Percentiles rank a stretch among this genome's conserved stretches.
These are phyloP conservation scores for Ceratonia siliqua DNA, from an alignment of 306 rosid species.

Conservation along the genomic window DNA sequence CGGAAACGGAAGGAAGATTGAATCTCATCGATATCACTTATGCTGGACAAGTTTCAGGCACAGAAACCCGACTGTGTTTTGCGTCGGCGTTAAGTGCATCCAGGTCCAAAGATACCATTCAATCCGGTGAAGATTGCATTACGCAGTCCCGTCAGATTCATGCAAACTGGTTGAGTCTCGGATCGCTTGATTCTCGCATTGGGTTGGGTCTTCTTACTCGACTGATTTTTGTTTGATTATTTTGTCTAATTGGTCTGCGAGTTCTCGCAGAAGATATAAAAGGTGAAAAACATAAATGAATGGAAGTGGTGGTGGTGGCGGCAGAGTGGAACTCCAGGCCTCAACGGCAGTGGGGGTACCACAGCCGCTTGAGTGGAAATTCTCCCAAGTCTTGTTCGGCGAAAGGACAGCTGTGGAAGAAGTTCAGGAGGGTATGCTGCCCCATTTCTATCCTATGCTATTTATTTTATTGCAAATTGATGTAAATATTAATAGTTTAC, in stretches of 20 bases:
- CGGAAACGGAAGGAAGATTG: too few species aligned
- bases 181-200: constrained; percentile 49
- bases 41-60: background rate
- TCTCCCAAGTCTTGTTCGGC: constrained; percentile 62
- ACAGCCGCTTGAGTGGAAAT: constrained; percentile 56
- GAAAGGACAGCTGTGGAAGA: constrained; percentile 68
- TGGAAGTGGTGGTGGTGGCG: constrained; percentile 1
- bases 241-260: background rate
- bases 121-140: background rate
- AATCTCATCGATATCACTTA: constrained; percentile 7
- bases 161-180: background rate
- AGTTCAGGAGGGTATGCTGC: constrained; percentile 59
- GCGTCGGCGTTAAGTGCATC: background rate
- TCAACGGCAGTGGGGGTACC: constrained; percentile 15
- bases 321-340: background rate
- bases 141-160: background rate
- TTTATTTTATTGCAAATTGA: background rate
- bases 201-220: constrained; percentile 15
- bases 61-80: background rate
- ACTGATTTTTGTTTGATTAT: background rate
- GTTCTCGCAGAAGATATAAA: background rate
- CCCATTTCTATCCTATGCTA: constrained; percentile 12
- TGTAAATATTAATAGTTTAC: background rate
- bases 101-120: constrained; percentile 6
- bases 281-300: background rate